Evolutionary conservation across 108 stramenopile genomes (phyloP).

Genomic region (Aurantiochytrium sp.): DNA sequence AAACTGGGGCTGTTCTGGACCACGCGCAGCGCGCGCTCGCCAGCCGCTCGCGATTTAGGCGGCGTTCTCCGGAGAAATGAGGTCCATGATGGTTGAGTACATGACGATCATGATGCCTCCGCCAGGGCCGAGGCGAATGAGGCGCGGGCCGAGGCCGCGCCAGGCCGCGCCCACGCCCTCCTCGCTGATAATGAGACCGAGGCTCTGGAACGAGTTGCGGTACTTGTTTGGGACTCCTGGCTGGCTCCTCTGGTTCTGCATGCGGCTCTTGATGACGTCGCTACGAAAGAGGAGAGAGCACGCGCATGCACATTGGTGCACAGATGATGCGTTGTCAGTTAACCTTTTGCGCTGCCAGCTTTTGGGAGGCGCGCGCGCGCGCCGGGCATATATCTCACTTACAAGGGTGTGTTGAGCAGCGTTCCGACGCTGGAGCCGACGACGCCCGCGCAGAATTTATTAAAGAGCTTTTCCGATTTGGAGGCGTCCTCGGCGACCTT

Average conservation of each 20-base stretch:
- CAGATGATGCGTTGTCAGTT: too few relatives aligned
- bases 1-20: too few relatives aligned
- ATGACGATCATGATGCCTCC: constrained; percentile 50
- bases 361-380: too few relatives aligned
- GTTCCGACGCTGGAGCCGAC: constrained; percentile 47
- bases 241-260: constrained; percentile 44
- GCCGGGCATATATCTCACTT: too few relatives aligned
- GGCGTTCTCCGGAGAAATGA: background rate
- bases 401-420: constrained; percentile 47
- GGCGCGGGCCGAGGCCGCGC: constrained; percentile 46
- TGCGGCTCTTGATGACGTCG: constrained; percentile 52
- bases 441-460: constrained; percentile 45
- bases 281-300: background rate
- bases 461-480: constrained; percentile 11
- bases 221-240: constrained; percentile 41
- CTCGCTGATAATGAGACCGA: constrained; percentile 38
- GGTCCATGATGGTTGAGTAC: constrained; percentile 36
- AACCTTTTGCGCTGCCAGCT: too few relatives aligned
- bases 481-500: constrained; percentile 30
- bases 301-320: too few relatives aligned
- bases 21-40: too few relatives aligned
- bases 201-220: constrained; percentile 42
- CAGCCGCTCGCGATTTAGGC: too few relatives aligned
- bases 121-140: constrained; percentile 43
- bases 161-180: constrained; percentile 45